Base-by-base conservation (phyloP, 176 grass and related monocot genomes). In the Hyparrhenia diplandra region DNA sequence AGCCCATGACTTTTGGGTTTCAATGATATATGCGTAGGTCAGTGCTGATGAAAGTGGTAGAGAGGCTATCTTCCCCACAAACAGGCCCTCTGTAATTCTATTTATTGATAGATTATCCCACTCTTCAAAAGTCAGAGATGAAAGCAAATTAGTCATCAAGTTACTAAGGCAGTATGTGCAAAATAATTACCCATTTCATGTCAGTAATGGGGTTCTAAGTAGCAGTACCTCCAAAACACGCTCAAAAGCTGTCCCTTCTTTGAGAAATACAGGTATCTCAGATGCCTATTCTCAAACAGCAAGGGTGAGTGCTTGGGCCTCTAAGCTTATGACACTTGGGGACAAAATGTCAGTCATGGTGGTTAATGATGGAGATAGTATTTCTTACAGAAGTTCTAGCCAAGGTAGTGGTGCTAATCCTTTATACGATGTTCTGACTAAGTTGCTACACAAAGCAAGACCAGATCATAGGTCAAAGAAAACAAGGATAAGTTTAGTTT, bases 341-440 rank as follows among this genome's bases (percentile, higher is more conserved):
- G 95, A 98, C 51, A 87, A 98, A 65, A 92, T 91, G 75, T 82
- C 88, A 74, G 75, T 92, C 62, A 92, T 98, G 90, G 69, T 94
- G 34, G 79, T 90, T 83, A 87, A 92, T 75, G 84, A 94, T 64
- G 92, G 87, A 74, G 88, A 90, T 60, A 82, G 73, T 81, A 86
- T 88, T 88, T 88, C 88, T 49, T 79, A 88, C 2, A 69, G 57
- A 90, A 81, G 54, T 80, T 80, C 59, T 78, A 71, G 67, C 64
- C 70, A 85, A 78, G 83, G 20, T 34, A 73, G 58, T 82, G 32
- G 74, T 11, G 39, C 61, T 51, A 81, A 88, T 80, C 42, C 75
- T 34, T 86, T 97, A 51, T 84, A 90, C 64, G 90, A 98, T 85
- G 86, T 92, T 81, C 49, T 98, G 65, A 83, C 88, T 43, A 89